Evolutionary conservation across 1,284 basidiomycete species (phyloP).

Genomic region (Coriolopsis trogii): DNA sequence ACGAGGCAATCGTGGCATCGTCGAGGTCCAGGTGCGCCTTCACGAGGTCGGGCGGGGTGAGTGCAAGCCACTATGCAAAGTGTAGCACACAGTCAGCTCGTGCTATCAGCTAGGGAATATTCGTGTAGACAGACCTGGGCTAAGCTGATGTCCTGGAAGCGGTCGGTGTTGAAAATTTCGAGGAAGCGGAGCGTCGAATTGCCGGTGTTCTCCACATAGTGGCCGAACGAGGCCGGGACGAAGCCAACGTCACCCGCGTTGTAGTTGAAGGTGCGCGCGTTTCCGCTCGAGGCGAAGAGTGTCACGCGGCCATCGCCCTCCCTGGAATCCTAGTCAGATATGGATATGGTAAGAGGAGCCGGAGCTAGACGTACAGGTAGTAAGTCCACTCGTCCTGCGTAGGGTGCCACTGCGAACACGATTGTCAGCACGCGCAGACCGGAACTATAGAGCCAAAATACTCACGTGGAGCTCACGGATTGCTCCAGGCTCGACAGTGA

Average conservation of each 20-base stretch:
- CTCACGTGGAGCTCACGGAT: constrained; percentile 44
- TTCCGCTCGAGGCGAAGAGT: constrained; percentile 62
- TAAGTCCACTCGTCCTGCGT: constrained; percentile 72
- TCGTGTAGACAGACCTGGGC: constrained; percentile 44
- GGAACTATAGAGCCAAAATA: neutral
- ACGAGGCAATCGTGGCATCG: constrained; percentile 51
- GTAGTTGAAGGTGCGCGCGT: constrained; percentile 73
- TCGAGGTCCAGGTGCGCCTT: constrained; percentile 61
- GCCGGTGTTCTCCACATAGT: constrained; percentile 75
- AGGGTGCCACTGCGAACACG: constrained; percentile 63
- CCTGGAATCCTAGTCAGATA: constrained; percentile 31
- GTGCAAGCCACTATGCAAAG: constrained; percentile 72
- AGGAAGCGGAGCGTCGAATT: constrained; percentile 64
- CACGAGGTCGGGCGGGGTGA: constrained; percentile 63
- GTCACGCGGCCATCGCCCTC: constrained; percentile 65
- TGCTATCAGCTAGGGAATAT: too few relatives aligned
- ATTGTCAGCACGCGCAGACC: neutral
- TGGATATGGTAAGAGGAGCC: too few relatives aligned
- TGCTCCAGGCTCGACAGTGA: constrained; percentile 69
- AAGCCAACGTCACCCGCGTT: constrained; percentile 70
- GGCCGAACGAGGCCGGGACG: constrained; percentile 63
- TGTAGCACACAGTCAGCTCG: too few relatives aligned
- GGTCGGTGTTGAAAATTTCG: constrained; percentile 67
- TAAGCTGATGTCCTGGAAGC: constrained; percentile 67
- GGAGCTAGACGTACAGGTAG: constrained; percentile 40